Evolutionary conservation across 805 yeast species (phyloP), one percentile per base, ranked within the genome.

Genomic region (Ogataea pini): DNA sequence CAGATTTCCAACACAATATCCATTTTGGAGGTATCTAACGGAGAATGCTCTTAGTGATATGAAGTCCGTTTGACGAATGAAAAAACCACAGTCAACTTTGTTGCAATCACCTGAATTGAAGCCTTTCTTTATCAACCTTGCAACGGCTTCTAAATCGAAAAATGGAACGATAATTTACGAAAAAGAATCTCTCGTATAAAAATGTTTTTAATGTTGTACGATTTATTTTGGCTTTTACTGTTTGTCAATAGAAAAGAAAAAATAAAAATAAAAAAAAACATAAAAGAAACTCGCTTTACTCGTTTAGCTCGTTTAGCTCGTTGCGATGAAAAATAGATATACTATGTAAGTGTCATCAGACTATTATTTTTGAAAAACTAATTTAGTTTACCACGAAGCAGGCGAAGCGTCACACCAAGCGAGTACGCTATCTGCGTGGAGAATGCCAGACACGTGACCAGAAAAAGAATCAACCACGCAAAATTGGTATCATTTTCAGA

Each of bases 1-100:
- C 74, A 70, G 19, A 82, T 72, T 68, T 94, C 99, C 44, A 94
- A 77, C 19, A 89, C 90, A 62, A 94, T 73, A 85, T 94, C 99
- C 99, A 94, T 92, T n/a, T 25, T 20, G 29, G 12, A 36, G 32
- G 57, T 50, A 46, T 22, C 42, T 48, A 51, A 44, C 50, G 55
- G 51, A 49, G n/a, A 41, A 16, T 5, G 8, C 5, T 22, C 31
- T 28, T 12, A 12, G 31, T 28, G 31, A 28, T 6, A 24, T 24
- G 27, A 9, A 22, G 17, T 20, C 18, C 17, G n/a, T n/a, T n/a
- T n/a, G n/a, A n/a, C n/a, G n/a, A n/a, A n/a, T n/a, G n/a, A n/a
- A 20, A 20, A 22, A 24, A 45, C 44, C 9, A 22, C 5, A 22
- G 25, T 22, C 25, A n/a, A n/a, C n/a, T n/a, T n/a, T 22, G 5